Evolutionary conservation across 352 stramenopile species (phyloP).

Genomic region (Pythium guiyangense): DNA sequence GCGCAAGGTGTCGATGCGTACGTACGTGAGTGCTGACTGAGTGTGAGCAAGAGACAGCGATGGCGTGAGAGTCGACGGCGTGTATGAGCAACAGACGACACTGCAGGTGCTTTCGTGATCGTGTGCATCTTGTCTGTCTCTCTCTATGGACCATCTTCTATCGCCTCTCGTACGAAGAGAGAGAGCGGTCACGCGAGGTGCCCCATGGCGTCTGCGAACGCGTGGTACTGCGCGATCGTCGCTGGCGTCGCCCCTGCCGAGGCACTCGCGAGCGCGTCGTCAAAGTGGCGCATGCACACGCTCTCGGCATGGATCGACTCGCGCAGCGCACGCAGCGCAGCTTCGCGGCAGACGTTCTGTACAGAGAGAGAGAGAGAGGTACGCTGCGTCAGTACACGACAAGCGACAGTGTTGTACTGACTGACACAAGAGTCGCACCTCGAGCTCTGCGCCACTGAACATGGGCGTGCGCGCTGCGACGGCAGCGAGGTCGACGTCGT

Average conservation of each 20-base stretch:
- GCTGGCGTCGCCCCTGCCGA: conserved; percentile 51
- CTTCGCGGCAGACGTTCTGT: conserved; percentile 86
- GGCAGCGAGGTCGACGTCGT: conserved; percentile 54
- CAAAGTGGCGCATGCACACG: conserved; percentile 62
- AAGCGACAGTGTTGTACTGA: too few relatives aligned
- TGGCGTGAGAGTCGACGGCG: not conserved
- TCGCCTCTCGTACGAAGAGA: too few relatives aligned
- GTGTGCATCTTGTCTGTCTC: not conserved
- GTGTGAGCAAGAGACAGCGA: not conserved
- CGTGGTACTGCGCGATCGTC: conserved; percentile 49
- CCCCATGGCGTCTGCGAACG: conserved; percentile 66
- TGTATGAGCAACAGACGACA: too few relatives aligned
- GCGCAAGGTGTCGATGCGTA: not conserved
- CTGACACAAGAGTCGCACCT: too few relatives aligned
- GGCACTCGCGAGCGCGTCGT: conserved; percentile 37
- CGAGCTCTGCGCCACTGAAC: conserved; percentile 86
- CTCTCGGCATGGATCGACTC: conserved; percentile 51
- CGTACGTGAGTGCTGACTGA: not conserved
- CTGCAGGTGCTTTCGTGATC: too few relatives aligned
- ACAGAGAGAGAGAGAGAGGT: conserved; percentile 7
- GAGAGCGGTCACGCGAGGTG: conserved; percentile 24
- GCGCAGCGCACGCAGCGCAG: conserved; percentile 63
- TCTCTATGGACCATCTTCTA: not conserved
- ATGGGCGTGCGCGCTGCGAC: conserved; percentile 49
- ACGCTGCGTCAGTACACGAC: too few relatives aligned